A percentile compares a stretch with the other conserved stretches of the same genome.
phyloP scores from a whole-genome alignment of 2,329 filamentous ascomycete species.

The Alternaria incomplexa region DNA sequence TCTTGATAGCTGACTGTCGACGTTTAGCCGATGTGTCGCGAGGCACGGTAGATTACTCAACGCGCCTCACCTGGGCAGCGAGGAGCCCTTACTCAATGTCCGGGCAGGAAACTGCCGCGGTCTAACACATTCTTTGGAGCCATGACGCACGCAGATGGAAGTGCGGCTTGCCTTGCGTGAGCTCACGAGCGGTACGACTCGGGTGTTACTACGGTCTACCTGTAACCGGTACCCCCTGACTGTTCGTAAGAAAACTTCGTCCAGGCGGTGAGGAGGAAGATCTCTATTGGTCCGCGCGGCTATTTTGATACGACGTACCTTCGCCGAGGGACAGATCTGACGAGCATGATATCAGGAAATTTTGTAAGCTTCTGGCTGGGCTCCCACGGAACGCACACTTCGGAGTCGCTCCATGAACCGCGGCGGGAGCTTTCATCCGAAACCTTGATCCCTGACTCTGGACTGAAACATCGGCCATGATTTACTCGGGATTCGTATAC shows the following conservation, averaged over 20 bases:
- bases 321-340: conserved; percentile 13
- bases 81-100: conserved; percentile 10
- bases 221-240: conserved; percentile 26
- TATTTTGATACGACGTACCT: conserved; percentile 15
- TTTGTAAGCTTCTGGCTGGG: conserved; percentile 9
- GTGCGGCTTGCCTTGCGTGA: conserved; percentile 21
- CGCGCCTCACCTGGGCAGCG: conserved; percentile 3
- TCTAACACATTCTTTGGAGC: conserved; percentile 15
- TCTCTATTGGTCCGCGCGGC: conserved; percentile 30
- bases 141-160: conserved; percentile 30
- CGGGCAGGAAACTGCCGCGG: conserved; percentile 22
- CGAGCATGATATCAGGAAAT: conserved; percentile 15
- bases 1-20: neutral
- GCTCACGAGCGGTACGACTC: conserved; percentile 28
- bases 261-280: conserved; percentile 37
- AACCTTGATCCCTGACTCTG: neutral
- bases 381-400: conserved; percentile 5
- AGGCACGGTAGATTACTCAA: conserved; percentile 6
- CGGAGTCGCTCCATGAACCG: conserved; percentile 1
- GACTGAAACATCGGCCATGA: conserved; percentile 2
- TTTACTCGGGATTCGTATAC: neutral
- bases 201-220: conserved; percentile 30
- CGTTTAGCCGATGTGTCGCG: neutral
- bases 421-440: neutral
- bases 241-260: conserved; percentile 18